Conservation (phyloP, 1,139 yeast species). For the Pichia sp. region DNA sequence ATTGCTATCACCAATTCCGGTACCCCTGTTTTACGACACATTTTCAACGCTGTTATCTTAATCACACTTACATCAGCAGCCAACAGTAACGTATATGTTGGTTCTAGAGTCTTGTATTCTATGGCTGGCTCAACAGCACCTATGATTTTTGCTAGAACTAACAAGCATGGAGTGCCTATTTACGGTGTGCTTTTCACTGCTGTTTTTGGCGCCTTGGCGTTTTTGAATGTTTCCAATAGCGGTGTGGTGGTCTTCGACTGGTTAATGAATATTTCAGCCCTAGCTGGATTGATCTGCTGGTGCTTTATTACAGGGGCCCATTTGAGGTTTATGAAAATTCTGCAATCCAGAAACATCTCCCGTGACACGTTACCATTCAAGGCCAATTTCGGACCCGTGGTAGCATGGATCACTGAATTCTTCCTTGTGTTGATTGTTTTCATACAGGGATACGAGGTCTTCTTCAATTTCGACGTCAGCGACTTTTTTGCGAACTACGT, state of each 20-base stretch:
- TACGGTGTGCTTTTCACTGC: conserved; percentile 56
- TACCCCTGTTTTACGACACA: conserved; percentile 61
- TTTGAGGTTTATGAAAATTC: conserved; percentile 60
- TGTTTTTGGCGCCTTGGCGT: conserved; percentile 60
- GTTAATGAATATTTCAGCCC: conserved; percentile 77
- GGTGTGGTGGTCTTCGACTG: conserved; percentile 78
- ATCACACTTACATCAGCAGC: conserved; percentile 73
- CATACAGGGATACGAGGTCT: conserved; percentile 67
- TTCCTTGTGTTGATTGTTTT: conserved; percentile 50
- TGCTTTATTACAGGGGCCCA: conserved; percentile 62
- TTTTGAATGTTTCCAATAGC: conserved; percentile 55
- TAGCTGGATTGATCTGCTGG: conserved; percentile 75
- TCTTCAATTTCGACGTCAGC: conserved; percentile 50
- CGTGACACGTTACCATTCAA: conserved; percentile 66
- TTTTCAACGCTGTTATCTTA: conserved; percentile 71
- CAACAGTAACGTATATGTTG: conserved; percentile 75
- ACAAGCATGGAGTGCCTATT: conserved; percentile 64
- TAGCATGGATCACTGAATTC: conserved; percentile 54
- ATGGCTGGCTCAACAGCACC: conserved; percentile 67
- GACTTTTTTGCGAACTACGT: conserved; percentile 64
- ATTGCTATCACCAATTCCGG: conserved; percentile 64
- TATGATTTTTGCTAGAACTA: conserved; percentile 45
- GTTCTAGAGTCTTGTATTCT: conserved; percentile 67
- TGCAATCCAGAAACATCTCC: conserved; percentile 54
- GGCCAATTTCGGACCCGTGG: conserved; percentile 59